Conservation (phyloP, 1,139 yeast genomes). For the Candida tropicalis region DNA sequence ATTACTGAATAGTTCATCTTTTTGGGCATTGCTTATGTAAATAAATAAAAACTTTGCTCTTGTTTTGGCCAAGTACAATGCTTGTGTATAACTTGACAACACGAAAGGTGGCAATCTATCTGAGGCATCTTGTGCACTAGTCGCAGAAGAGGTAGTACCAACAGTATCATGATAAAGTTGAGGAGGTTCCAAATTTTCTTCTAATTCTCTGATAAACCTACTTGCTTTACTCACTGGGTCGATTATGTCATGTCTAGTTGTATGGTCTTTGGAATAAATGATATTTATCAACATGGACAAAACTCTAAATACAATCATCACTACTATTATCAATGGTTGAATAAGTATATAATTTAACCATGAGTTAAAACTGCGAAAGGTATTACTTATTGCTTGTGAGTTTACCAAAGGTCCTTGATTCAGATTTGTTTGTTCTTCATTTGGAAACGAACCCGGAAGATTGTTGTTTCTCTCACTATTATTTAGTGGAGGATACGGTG, state of each 20-base stretch:
- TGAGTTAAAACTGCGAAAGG: slow-evolving; percentile 3
- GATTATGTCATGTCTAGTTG: slow-evolving; percentile 7
- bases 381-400: slow-evolving; percentile 16
- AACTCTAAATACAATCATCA: slow-evolving; percentile 27
- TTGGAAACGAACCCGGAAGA: slow-evolving; percentile 13
- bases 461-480: slow-evolving; percentile 1
- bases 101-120: slow-evolving; percentile 49
- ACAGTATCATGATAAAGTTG: neutral
- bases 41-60: slow-evolving; percentile 73
- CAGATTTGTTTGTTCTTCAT: slow-evolving; percentile 3
- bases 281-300: slow-evolving; percentile 28
- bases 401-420: slow-evolving; percentile 16
- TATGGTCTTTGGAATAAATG: slow-evolving; percentile 30
- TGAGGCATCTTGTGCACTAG: neutral
- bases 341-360: slow-evolving; percentile 27
- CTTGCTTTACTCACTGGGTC: slow-evolving; percentile 41
- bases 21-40: slow-evolving; percentile 72
- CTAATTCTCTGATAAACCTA: slow-evolving; percentile 37
- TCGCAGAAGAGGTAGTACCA: neutral
- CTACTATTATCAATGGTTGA: slow-evolving; percentile 31
- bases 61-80: slow-evolving; percentile 65
- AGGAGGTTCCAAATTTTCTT: slow-evolving; percentile 33
- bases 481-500: slow-evolving; percentile 1
- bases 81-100: slow-evolving; percentile 78
- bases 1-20: slow-evolving; percentile 59